A percentile compares a stretch with the other conserved stretches of the same genome.
These are phyloP conservation scores for Myxozyma mucilagina DNA, from an alignment of 805 yeast genomes.

Conservation along the genomic window DNA sequence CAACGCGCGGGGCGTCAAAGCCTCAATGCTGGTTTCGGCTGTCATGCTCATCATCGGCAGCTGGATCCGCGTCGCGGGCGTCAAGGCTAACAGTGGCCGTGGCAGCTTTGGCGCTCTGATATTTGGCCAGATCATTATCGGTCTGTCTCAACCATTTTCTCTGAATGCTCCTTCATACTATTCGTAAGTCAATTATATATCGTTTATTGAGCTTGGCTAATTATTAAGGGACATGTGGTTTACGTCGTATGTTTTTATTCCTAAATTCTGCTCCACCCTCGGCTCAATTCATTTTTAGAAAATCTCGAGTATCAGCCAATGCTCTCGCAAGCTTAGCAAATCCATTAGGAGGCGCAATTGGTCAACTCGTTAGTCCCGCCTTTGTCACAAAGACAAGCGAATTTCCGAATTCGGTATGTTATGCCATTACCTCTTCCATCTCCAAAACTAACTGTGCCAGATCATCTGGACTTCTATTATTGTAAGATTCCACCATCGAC, in stretches of 20 bases:
- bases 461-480: slow-evolving; percentile 10
- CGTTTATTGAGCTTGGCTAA: neutral
- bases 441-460: neutral
- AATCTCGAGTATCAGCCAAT: slow-evolving; percentile 41
- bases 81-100: slow-evolving; percentile 21
- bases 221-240: slow-evolving; percentile 37
- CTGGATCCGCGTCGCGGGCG: slow-evolving; percentile 40
- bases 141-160: slow-evolving; percentile 42
- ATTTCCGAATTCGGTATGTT: slow-evolving; percentile 31
- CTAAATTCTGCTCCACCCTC: neutral
- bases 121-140: slow-evolving; percentile 41
- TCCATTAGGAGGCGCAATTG: slow-evolving; percentile 42
- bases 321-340: slow-evolving; percentile 41
- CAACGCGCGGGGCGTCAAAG: slow-evolving; percentile 31
- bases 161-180: slow-evolving; percentile 39
- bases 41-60: slow-evolving; percentile 36
- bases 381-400: slow-evolving; percentile 34
- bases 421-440: neutral
- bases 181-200: slow-evolving; percentile 20
- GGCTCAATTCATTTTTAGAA: neutral
- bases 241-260: slow-evolving; percentile 29
- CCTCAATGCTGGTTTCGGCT: slow-evolving; percentile 34
- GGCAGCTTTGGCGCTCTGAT: slow-evolving; percentile 37
- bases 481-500: slow-evolving; percentile 4
- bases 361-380: slow-evolving; percentile 40